Evolutionary conservation across 164 flowering plant species (phyloP).

Genomic region (Stephania japonica): DNA sequence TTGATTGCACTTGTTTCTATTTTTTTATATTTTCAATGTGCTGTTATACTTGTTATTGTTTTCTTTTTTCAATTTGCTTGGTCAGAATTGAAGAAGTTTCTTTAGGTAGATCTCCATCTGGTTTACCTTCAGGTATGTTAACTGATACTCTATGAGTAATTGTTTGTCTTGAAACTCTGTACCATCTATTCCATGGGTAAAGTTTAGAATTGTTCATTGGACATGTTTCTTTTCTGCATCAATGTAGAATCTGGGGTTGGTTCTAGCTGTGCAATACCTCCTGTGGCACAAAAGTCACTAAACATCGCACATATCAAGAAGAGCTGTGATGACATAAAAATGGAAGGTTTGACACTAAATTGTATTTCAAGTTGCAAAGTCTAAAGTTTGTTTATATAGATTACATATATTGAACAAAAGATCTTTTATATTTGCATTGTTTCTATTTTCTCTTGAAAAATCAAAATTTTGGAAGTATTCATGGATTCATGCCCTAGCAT

Average conservation of each 20-base stretch:
- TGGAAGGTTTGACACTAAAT: constrained; percentile 41
- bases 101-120: constrained; percentile 38
- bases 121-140: constrained; percentile 43
- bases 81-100: constrained; percentile 56
- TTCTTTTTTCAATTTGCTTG: constrained; percentile 12
- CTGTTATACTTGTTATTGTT: not conserved
- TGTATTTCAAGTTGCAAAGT: not conserved
- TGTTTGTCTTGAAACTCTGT: not conserved
- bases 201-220: not conserved
- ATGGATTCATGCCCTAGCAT: not conserved
- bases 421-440: not conserved
- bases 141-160: not conserved
- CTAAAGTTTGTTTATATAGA: not conserved
- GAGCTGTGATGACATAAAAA: constrained; percentile 33
- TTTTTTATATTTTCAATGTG: constrained; percentile 6
- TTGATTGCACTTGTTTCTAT: not conserved
- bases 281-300: constrained; percentile 41
- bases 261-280: constrained; percentile 28
- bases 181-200: not conserved
- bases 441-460: not conserved
- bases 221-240: not conserved
- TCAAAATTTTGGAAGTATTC: not conserved
- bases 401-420: not conserved
- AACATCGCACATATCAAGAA: constrained; percentile 36
- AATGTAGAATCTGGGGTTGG: constrained; percentile 30